These are phyloP conservation scores for Bacterosira constricta DNA, from an alignment of 108 stramenopile species.

Conservation along the genomic window DNA sequence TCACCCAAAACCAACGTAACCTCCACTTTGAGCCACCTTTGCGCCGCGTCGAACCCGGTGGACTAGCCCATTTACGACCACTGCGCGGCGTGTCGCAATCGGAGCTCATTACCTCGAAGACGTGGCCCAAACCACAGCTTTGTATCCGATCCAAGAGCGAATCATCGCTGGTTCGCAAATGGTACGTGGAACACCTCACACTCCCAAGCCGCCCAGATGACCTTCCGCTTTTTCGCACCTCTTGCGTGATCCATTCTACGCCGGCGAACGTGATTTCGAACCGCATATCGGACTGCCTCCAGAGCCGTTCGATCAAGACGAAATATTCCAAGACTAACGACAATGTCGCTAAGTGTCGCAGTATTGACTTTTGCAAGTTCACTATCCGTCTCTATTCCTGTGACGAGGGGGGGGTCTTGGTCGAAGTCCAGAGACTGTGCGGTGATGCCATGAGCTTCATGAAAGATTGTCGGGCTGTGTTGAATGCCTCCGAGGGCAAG, in stretches of 20 bases:
- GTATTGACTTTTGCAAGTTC: slow-evolving; percentile 68
- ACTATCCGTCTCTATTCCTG: slow-evolving; percentile 67
- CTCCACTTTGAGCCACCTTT: slow-evolving; percentile 18
- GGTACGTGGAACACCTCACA: slow-evolving; percentile 25
- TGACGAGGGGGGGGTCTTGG: slow-evolving; percentile 56
- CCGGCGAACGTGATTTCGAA: slow-evolving; percentile 51
- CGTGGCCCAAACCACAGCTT: background rate
- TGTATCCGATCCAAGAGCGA: background rate
- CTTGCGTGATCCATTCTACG: slow-evolving; percentile 50
- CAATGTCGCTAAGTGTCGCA: slow-evolving; percentile 68
- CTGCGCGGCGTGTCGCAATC: slow-evolving; percentile 2
- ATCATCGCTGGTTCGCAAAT: slow-evolving; percentile 5
- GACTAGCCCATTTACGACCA: slow-evolving; percentile 7
- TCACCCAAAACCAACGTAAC: slow-evolving; percentile 5
- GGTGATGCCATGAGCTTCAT: slow-evolving; percentile 69
- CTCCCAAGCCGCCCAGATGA: slow-evolving; percentile 26
- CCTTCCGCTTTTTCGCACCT: slow-evolving; percentile 55
- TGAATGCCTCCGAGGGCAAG: slow-evolving; percentile 70
- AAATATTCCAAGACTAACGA: slow-evolving; percentile 54
- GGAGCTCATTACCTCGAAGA: background rate
- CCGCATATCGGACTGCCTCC: slow-evolving; percentile 63
- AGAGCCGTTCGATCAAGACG: slow-evolving; percentile 62
- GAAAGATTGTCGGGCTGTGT: slow-evolving; percentile 64
- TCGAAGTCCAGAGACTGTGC: slow-evolving; percentile 71
- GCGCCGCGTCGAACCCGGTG: slow-evolving; percentile 24